Percentiles rank a stretch among this genome's conserved stretches.
These are phyloP conservation scores for Aspergillus pseudoglaucus DNA, from an alignment of 2,329 filamentous ascomycete genomes.

Conservation along the genomic window DNA sequence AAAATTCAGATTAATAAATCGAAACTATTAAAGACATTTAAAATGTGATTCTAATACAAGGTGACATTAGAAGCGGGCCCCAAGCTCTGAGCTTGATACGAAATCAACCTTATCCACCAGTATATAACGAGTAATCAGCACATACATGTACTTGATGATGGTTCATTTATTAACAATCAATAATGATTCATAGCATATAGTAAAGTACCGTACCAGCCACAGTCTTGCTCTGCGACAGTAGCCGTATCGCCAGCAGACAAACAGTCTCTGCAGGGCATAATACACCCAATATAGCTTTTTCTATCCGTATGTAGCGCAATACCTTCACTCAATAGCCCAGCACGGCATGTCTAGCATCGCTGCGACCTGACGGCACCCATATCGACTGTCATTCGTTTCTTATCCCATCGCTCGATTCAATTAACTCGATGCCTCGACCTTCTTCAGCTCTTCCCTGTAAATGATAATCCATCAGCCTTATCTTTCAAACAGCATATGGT, in stretches of 20 bases:
- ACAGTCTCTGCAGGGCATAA: no score
- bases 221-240: no score
- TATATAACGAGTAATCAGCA: neutral
- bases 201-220: no score
- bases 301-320: neutral
- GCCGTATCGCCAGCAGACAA: no score
- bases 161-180: neutral
- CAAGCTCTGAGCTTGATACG: slow-evolving; percentile 17
- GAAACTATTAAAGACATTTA: slow-evolving; percentile 10
- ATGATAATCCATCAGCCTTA: neutral
- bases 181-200: slow-evolving; percentile 1
- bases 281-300: neutral
- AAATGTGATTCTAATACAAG: slow-evolving; percentile 16
- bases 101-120: neutral
- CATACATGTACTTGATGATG: neutral
- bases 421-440: slow-evolving; percentile 74
- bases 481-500: neutral
- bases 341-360: neutral
- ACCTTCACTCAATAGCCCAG: neutral
- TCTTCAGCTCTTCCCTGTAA: slow-evolving; percentile 70
- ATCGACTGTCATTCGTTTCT: neutral
- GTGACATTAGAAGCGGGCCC: slow-evolving; percentile 21
- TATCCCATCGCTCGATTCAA: slow-evolving; percentile 7
- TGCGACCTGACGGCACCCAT: neutral
- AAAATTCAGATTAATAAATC: slow-evolving; percentile 17